phyloP scores from a whole-genome alignment of 805 yeast genomes.

The Kodamaea kakaduensis region DNA sequence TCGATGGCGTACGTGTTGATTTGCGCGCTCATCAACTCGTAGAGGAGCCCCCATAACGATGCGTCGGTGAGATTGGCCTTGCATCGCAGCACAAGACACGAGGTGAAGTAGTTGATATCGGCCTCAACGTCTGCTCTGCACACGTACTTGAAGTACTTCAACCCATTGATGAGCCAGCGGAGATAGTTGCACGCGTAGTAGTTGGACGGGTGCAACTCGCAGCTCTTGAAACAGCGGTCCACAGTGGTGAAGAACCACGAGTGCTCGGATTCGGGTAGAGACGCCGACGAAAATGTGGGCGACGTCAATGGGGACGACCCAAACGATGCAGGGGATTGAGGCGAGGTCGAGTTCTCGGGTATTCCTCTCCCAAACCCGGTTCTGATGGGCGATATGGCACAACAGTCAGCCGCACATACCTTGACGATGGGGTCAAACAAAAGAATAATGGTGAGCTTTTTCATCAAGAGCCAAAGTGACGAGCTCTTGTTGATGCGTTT shows the following conservation, averaged over 20 bases:
- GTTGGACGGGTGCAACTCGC: slow-evolving; percentile 35
- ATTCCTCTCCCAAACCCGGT: neutral
- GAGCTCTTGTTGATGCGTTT: slow-evolving; percentile 38
- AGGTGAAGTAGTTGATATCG: neutral
- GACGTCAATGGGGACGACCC: too few species aligned
- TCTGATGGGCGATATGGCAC: neutral
- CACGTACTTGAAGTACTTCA: slow-evolving; percentile 3
- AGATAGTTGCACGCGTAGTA: slow-evolving; percentile 34
- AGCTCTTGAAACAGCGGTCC: slow-evolving; percentile 23
- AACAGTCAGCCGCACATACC: too few species aligned
- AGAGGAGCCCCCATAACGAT: slow-evolving; percentile 17
- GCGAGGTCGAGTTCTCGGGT: neutral
- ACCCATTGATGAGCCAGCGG: slow-evolving; percentile 25
- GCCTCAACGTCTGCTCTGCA: neutral
- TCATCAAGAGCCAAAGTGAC: slow-evolving; percentile 33
- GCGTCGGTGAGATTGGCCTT: slow-evolving; percentile 15
- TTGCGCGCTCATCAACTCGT: slow-evolving; percentile 4
- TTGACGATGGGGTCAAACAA: slow-evolving; percentile 7
- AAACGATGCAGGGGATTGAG: too few species aligned
- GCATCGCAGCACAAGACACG: slow-evolving; percentile 7
- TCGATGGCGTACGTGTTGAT: slow-evolving; percentile 9
- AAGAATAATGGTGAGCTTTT: slow-evolving; percentile 19
- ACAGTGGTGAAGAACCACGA: slow-evolving; percentile 11
- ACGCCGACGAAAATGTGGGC: too few species aligned
- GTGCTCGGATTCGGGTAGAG: neutral